Evolutionary conservation across 2,329 filamentous ascomycete species (phyloP).

Genomic region (Cytospora chrysosperma): DNA sequence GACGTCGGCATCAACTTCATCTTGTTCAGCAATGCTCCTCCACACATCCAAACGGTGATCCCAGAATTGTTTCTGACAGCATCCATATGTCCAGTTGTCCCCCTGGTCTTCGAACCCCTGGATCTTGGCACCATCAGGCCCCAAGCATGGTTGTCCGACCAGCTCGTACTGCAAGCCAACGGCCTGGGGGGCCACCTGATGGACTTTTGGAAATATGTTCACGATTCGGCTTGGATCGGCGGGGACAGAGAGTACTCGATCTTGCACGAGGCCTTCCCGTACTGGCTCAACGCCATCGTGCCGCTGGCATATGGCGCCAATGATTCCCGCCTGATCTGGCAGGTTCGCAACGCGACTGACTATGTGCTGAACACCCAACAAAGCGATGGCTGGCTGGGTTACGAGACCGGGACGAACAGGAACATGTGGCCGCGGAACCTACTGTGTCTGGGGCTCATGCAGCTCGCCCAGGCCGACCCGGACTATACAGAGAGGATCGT

Average conservation of each 20-base stretch:
- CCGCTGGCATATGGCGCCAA: slow-evolving; percentile 53
- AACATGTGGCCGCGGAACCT: slow-evolving; percentile 54
- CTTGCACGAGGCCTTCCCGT: slow-evolving; percentile 54
- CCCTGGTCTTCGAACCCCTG: slow-evolving; percentile 27
- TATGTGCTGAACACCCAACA: slow-evolving; percentile 49
- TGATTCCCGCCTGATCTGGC: slow-evolving; percentile 47
- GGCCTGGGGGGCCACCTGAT: slow-evolving; percentile 32
- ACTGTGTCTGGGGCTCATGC: slow-evolving; percentile 50
- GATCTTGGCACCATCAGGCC: slow-evolving; percentile 25
- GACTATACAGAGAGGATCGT: slow-evolving; percentile 44
- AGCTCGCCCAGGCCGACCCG: slow-evolving; percentile 49
- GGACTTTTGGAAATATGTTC: slow-evolving; percentile 57
- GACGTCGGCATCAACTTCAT: too few species aligned
- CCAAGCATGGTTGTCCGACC: slow-evolving; percentile 17
- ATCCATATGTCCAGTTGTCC: background rate
- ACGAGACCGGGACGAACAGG: slow-evolving; percentile 44
- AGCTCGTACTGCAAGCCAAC: slow-evolving; percentile 10
- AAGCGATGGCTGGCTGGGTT: slow-evolving; percentile 57
- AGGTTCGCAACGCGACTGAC: slow-evolving; percentile 45
- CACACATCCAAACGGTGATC: background rate
- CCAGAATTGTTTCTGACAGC: background rate
- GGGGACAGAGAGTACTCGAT: slow-evolving; percentile 50
- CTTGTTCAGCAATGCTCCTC: background rate
- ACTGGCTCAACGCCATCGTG: slow-evolving; percentile 59
- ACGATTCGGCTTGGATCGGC: slow-evolving; percentile 51